Conservation (phyloP, 441 rosid genomes). For the Cnidoscolus chayamansa region DNA sequence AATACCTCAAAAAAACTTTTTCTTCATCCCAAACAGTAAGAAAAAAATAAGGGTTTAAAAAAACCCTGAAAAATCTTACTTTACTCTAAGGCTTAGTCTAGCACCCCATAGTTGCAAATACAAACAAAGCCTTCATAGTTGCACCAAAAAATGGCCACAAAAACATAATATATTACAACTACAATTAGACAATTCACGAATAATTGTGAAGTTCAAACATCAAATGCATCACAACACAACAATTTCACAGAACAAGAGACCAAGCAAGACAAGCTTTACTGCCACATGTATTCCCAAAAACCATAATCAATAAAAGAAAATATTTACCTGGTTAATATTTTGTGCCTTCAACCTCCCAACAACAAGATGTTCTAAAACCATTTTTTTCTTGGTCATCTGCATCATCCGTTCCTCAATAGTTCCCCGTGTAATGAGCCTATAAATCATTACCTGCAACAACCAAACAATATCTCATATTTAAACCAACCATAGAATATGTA, state of each 20-base stretch:
- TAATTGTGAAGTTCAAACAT: not conserved
- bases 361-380: slow-evolving; percentile 99
- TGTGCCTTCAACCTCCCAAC: slow-evolving; percentile 97
- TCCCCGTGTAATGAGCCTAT: slow-evolving; percentile 83
- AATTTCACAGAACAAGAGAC: not conserved
- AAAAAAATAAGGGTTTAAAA: too few species aligned
- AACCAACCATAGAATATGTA: slow-evolving; percentile 9
- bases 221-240: not conserved
- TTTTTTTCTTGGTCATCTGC: slow-evolving; percentile 98
- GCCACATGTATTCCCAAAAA: slow-evolving; percentile 12
- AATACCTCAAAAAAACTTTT: too few species aligned
- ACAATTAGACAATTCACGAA: not conserved
- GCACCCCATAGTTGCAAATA: not conserved
- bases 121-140: not conserved
- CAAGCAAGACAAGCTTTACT: not conserved
- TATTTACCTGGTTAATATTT: slow-evolving; percentile 85
- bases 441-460: slow-evolving; percentile 81
- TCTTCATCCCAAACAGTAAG: too few species aligned
- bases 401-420: slow-evolving; percentile 99
- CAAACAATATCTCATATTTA: slow-evolving; percentile 19
- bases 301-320: slow-evolving; percentile 18
- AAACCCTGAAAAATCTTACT: not conserved
- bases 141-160: not conserved
- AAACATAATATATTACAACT: not conserved
- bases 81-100: not conserved